Evolutionary conservation across 768 basidiomycete genomes (phyloP).

Genomic region (Mrakia gelida): DNA sequence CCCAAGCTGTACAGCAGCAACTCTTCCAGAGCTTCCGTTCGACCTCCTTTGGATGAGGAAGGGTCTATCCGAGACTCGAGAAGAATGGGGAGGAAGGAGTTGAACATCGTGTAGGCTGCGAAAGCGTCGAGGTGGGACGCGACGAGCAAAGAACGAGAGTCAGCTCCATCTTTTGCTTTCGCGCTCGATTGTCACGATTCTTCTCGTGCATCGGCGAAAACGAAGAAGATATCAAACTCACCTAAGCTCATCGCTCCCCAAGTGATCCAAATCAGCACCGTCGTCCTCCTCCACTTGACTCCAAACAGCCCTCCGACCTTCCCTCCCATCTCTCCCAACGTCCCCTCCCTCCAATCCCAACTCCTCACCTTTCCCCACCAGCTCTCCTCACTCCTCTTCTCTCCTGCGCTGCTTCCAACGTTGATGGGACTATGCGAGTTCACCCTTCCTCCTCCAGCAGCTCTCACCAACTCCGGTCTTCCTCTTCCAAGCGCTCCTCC

Average conservation of each 20-base stretch:
- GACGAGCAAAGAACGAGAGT: not conserved
- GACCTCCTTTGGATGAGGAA: slow-evolving; percentile 39
- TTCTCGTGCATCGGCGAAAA: too few species aligned
- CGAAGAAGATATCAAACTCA: slow-evolving; percentile 43
- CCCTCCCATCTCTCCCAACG: slow-evolving; percentile 36
- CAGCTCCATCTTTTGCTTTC: not conserved
- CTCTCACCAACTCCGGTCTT: not conserved
- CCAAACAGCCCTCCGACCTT: slow-evolving; percentile 62
- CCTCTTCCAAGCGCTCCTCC: not conserved
- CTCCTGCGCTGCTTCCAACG: not conserved
- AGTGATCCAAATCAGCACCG: slow-evolving; percentile 68
- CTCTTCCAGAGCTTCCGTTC: slow-evolving; percentile 68
- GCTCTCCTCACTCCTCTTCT: not conserved
- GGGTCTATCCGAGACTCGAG: slow-evolving; percentile 57
- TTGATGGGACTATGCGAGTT: not conserved
- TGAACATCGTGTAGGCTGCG: slow-evolving; percentile 83
- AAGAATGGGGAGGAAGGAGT: slow-evolving; percentile 81
- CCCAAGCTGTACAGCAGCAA: slow-evolving; percentile 80
- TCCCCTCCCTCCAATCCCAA: not conserved
- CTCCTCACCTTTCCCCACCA: not conserved
- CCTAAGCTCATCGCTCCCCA: slow-evolving; percentile 78
- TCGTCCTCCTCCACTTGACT: slow-evolving; percentile 71
- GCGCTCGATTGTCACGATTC: too few species aligned
- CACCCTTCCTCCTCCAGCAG: not conserved
- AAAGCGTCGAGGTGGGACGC: not conserved